Evolutionary conservation across 129 eudicot genomes (phyloP).

Genomic region (Flaveria sonorensis): DNA sequence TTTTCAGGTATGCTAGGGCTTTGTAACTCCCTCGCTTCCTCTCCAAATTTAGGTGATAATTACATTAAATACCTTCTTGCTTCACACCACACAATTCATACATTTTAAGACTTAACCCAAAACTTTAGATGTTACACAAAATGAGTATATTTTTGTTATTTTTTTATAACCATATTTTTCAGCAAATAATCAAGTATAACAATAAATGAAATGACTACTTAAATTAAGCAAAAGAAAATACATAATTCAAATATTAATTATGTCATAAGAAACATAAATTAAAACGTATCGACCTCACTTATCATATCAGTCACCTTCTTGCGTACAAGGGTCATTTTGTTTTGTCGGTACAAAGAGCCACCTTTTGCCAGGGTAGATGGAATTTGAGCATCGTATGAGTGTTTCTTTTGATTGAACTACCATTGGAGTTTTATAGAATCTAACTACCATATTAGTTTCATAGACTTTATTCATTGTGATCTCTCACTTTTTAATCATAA

Average conservation of each 20-base stretch:
- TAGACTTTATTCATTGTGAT: not conserved
- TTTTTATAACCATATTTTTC: no score
- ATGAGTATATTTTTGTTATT: no score
- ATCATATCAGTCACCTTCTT: not conserved
- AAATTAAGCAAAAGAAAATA: not conserved
- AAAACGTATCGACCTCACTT: not conserved
- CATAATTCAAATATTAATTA: not conserved
- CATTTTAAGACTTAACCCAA: no score
- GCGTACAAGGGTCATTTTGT: conserved; percentile 1
- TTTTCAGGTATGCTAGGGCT: no score
- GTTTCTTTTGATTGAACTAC: not conserved
- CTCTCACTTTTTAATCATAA: not conserved
- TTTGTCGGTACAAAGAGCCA: not conserved
- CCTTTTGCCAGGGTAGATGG: not conserved
- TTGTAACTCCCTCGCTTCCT: no score
- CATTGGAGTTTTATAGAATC: not conserved
- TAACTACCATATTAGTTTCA: not conserved
- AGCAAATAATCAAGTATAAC: not conserved
- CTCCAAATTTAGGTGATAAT: no score
- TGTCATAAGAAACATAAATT: not conserved
- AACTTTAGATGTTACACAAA: no score
- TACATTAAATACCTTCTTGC: no score
- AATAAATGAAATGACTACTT: not conserved
- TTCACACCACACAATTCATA: no score
- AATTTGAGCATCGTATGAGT: not conserved